Percentiles rank a stretch among this genome's conserved stretches.
phyloP scores from a whole-genome alignment of 441 rosid genomes.

The Syzygium malaccense region DNA sequence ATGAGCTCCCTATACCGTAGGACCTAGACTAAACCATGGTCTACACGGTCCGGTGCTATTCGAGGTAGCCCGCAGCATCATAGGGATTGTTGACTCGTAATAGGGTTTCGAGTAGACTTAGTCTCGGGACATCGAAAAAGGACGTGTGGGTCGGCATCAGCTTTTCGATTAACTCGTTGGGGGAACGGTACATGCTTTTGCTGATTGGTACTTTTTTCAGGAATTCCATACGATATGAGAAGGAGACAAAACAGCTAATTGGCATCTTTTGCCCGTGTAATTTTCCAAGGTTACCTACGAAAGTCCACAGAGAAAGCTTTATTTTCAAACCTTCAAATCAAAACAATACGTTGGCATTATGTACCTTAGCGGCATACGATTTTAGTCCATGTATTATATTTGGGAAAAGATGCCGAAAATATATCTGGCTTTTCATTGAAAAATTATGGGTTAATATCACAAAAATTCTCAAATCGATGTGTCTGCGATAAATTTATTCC shows the following conservation, averaged over 20 bases:
- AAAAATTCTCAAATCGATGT: no score
- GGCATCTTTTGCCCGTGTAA: neutral
- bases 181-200: neutral
- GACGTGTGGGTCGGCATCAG: neutral
- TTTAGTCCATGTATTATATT: neutral
- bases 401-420: neutral
- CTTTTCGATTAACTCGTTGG: neutral
- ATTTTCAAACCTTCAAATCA: neutral
- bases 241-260: neutral
- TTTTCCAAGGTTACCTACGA: neutral
- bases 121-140: neutral
- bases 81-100: neutral
- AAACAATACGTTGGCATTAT: neutral
- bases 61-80: neutral
- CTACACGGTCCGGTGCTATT: neutral
- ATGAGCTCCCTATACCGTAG: neutral
- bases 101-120: neutral
- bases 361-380: neutral
- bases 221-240: neutral
- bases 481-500: no score
- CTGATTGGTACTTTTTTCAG: neutral
- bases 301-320: neutral
- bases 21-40: neutral
- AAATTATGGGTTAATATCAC: neutral
- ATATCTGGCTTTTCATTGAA: neutral